These are phyloP conservation scores for Coffea humblotiana DNA, from an alignment of 305 asterid genomes.

Conservation along the genomic window DNA sequence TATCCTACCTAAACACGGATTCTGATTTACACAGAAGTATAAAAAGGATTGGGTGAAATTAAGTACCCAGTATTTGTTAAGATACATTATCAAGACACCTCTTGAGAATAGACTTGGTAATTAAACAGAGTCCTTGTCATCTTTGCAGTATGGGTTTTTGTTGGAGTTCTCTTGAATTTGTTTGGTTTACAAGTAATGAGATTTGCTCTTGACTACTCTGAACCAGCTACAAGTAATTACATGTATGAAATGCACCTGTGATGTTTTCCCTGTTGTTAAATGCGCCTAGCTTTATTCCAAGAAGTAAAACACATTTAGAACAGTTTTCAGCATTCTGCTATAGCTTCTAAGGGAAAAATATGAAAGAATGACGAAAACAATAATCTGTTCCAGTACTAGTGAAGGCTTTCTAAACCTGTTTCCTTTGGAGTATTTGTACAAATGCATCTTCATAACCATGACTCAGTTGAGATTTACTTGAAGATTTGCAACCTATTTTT, in stretches of 20 bases:
- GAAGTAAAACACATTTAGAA: neutral
- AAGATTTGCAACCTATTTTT: neutral
- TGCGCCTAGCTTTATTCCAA: neutral
- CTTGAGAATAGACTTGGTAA: neutral
- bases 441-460: neutral
- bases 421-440: neutral
- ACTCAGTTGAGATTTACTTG: neutral
- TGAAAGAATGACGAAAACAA: no score
- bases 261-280: neutral
- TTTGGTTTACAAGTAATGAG: neutral
- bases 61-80: neutral
- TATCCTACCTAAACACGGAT: neutral
- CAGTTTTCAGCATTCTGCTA: neutral
- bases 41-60: neutral
- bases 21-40: neutral
- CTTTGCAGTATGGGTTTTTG: neutral
- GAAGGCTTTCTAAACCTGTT: neutral
- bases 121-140: neutral
- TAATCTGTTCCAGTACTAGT: neutral
- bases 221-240: neutral
- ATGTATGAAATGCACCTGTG: neutral
- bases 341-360: neutral
- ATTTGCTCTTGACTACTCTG: neutral
- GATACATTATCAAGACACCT: neutral
- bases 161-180: neutral